Evolutionary conservation across 2,329 filamentous ascomycete genomes (phyloP), one percentile per base, ranked within the genome.

Genomic region (Aspergillus viridinutans): DNA sequence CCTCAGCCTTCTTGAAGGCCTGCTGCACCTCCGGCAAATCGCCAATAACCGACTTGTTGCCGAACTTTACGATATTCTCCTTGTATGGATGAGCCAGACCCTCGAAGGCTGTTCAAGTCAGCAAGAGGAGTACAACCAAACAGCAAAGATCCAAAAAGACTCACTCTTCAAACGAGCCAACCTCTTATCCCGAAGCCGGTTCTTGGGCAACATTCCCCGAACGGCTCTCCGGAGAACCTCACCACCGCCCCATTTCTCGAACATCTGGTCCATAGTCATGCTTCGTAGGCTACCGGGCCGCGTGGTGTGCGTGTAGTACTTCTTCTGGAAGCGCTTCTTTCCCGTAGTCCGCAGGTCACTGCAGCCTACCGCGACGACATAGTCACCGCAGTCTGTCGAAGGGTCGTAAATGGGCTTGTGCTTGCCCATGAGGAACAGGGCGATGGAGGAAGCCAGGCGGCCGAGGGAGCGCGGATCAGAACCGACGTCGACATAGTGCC

Each of bases 341-440:
- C 94, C 94, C 7, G 94, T 97, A 1, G 87, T 88, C 78, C 92
- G 87, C 51, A 99, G 81, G 50, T 93, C 87, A 43, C 89, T 84
- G 80, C 94, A 97, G 74, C 92, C 88, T 40, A 90, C 90, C 52
- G 94, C 92, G 1, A 99, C 93, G 12, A 99, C 92, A 76, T 99
- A 99, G 85, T 99, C 94, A 67, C 94, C 94, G 82, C 94, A 97
- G 82, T 99, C 94, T 60, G 92, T 97, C 23, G 92, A 96, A 1
- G 94, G 94, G 78, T 97, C 90, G 80, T 87, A 99, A 75, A 94
- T 96, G 23, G 94, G 94, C 80, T 99, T 99, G 83, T 99, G 89
- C 82, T 99, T 99, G 78, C 94, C 94, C 92, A 97, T 97, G 53
- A 97, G 85, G 59, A 90, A 82, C 54, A 88, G 81, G 60, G 92